Base-by-base conservation (phyloP, 805 yeast species). In the Lipomyces oligophaga region DNA sequence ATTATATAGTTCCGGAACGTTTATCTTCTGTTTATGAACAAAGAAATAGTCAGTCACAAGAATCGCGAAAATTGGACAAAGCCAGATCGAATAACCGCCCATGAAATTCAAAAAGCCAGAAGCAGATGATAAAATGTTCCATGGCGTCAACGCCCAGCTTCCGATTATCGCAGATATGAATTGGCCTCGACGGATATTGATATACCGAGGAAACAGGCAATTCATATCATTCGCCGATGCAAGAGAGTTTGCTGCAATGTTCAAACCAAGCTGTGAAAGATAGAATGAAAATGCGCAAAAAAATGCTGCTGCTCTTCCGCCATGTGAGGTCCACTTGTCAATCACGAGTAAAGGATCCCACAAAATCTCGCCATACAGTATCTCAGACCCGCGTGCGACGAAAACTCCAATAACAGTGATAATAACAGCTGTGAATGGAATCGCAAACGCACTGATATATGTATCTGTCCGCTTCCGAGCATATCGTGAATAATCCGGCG, bases 221-320 rank as follows among this genome's bases (percentile, higher is more conserved):
- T 55, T 47, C 15, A 51, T 16, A 45, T 69, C 74, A 4, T 70
- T 70, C 31, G 71, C 73, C 43, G 68, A 62, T 4, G 71, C 66
- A 34, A 69, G 63, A 22, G 72, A 70, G 58, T 69, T 69, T 27
- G 72, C 72, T 4, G 84, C 73, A 49, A 83, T 76, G 59, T 83
- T 83, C 4, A 85, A 80, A 61, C 87, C 88, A 50, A 83, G 64
- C 67, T 82, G 88, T 36, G 85, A 86, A 47, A 81, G 64, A 8
- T 81, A 77, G 63, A 83, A 82, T 0, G 78, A 27, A 8, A 52
- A 35, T 4, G 52, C 58, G 34, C 47, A 44, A 40, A 54, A 54
- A 38, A 49, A 48, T 3, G 52, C 52, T 6, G 54, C 58, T 13
- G 57, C 58, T 5, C 58, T 54, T 19, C 51, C 54, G 13, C 57